Conservation (phyloP, 2,329 filamentous ascomycete genomes). For the Chrysoporthe deuterocubensis region DNA sequence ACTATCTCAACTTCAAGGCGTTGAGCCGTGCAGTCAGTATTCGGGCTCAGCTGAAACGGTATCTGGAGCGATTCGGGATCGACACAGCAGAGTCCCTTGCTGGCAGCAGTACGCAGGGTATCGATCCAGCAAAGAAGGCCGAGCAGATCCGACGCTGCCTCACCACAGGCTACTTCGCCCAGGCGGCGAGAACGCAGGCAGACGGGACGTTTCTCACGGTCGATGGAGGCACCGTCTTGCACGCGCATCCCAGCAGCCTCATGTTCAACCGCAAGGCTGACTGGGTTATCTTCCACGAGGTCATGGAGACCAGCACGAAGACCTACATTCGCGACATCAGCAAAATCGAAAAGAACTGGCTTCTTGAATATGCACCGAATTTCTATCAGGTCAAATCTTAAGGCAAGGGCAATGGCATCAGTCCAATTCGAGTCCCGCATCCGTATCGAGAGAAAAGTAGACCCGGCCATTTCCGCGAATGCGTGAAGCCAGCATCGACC, state of each 20-base stretch:
- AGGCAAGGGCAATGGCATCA: background rate
- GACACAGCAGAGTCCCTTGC: constrained; percentile 66
- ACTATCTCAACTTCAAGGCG: constrained; percentile 84
- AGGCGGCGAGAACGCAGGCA: constrained; percentile 90
- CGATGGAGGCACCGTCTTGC: constrained; percentile 74
- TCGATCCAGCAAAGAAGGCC: constrained; percentile 47
- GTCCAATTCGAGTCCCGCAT: background rate
- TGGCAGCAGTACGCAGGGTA: constrained; percentile 31
- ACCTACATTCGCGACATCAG: constrained; percentile 88
- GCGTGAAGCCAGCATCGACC: constrained; percentile 4
- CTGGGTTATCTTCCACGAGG: constrained; percentile 94
- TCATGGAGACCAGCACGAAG: constrained; percentile 87
- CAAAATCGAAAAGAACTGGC: constrained; percentile 93
- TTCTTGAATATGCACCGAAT: constrained; percentile 83
- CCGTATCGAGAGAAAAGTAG: background rate
- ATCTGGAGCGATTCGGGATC: constrained; percentile 84
- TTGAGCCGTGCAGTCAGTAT: constrained; percentile 84
- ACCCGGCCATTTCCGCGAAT: constrained; percentile 13
- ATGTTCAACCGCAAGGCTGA: constrained; percentile 97
- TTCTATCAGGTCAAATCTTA: constrained; percentile 69
- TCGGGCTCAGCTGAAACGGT: constrained; percentile 81
- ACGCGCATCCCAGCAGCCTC: constrained; percentile 89
- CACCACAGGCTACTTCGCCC: constrained; percentile 88
- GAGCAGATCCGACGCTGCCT: constrained; percentile 85
- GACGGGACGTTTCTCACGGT: constrained; percentile 90